phyloP scores from a whole-genome alignment of 139 green algal genomes.

The Tetradesmus obliquus region DNA sequence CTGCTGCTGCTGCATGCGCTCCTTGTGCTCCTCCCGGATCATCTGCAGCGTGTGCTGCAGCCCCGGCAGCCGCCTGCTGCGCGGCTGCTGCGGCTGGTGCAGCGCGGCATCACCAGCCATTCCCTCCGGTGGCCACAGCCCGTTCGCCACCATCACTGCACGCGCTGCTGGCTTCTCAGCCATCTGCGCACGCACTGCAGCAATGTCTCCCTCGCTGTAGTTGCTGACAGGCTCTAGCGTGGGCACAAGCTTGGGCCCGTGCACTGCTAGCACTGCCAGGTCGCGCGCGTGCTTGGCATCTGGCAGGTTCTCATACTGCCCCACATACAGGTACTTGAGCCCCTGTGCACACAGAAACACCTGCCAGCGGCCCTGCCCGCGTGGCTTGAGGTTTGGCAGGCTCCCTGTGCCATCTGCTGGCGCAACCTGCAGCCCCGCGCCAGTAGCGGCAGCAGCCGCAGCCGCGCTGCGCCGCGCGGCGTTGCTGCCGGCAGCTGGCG shows the following conservation, averaged over 20 bases:
- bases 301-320: background rate
- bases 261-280: conserved; percentile 36
- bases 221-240: conserved; percentile 7
- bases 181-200: conserved; percentile 21
- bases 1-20: conserved; percentile 25
- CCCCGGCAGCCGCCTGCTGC: background rate
- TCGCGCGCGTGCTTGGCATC: conserved; percentile 27
- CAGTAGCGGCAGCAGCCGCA: background rate
- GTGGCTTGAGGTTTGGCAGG: conserved; percentile 25
- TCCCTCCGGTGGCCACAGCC: conserved; percentile 6
- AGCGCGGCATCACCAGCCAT: background rate
- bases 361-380: conserved; percentile 13
- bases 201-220: conserved; percentile 2
- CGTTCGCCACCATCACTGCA: conserved; percentile 23
- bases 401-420: conserved; percentile 6
- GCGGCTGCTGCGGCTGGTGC: conserved; percentile 16
- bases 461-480: background rate
- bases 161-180: conserved; percentile 2
- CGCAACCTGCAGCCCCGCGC: background rate
- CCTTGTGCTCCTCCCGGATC: background rate
- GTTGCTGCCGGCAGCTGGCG: background rate
- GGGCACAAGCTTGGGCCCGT: conserved; percentile 8
- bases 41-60: conserved; percentile 27
- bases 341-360: conserved; percentile 26
- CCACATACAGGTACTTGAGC: conserved; percentile 26